Conservation (phyloP, 2,329 filamentous ascomycete species). For the Ophiosphaerella korrae region DNA sequence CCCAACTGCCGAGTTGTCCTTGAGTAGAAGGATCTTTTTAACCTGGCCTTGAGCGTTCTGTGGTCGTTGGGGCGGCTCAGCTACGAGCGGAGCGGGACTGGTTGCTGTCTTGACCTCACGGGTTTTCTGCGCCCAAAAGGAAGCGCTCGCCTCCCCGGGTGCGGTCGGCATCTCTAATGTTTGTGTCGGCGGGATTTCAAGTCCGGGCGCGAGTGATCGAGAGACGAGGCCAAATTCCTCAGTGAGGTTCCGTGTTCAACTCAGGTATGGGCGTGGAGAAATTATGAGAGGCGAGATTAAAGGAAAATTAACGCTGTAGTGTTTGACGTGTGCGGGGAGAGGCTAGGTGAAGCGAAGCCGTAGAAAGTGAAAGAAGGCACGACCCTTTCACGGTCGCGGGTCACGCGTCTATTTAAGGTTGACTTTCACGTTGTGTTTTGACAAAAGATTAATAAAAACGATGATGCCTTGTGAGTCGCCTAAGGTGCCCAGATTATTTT, state of each 20-base stretch:
- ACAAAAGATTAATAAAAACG: no score
- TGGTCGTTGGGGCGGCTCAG: background rate
- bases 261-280: no score
- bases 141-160: background rate
- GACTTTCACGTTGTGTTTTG: no score
- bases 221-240: background rate
- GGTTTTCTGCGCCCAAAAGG: constrained; percentile 5
- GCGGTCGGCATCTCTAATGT: background rate
- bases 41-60: no score
- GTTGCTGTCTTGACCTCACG: constrained; percentile 1
- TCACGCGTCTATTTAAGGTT: no score
- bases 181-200: background rate
- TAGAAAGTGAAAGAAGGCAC: background rate
- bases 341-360: no score
- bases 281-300: no score
- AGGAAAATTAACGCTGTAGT: no score
- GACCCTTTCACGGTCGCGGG: background rate
- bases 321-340: no score
- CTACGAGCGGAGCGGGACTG: background rate
- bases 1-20: background rate
- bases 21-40: constrained; percentile 7
- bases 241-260: background rate
- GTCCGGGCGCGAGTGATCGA: background rate
- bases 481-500: no score
- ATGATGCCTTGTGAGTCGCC: no score